Evolutionary conservation across 805 yeast genomes (phyloP).

Genomic region (Saturnispora serradocipensis): DNA sequence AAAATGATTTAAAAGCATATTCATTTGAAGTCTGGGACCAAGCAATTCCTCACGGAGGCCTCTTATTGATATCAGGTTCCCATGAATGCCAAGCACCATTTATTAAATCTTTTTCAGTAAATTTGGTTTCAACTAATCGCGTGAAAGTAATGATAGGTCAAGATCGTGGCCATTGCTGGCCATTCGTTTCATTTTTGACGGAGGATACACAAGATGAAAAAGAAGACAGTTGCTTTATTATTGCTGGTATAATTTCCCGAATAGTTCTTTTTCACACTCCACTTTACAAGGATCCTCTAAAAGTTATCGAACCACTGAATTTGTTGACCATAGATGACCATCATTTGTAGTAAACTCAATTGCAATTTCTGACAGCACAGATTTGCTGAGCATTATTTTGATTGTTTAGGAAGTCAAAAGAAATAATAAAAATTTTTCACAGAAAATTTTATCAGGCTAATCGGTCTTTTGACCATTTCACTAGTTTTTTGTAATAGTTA

Average conservation of each 20-base stretch:
- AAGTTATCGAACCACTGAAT: constrained; percentile 26
- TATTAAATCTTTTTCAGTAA: constrained; percentile 26
- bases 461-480: constrained; percentile 2
- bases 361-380: background rate
- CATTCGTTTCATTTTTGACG: constrained; percentile 31
- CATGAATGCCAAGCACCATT: constrained; percentile 33
- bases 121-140: constrained; percentile 22
- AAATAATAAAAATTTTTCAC: constrained; percentile 1
- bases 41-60: constrained; percentile 35
- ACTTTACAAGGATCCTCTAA: constrained; percentile 19
- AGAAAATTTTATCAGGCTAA: background rate
- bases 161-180: constrained; percentile 41
- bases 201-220: constrained; percentile 36
- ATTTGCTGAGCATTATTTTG: background rate
- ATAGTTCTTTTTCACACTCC: constrained; percentile 35
- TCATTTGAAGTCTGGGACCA: constrained; percentile 31
- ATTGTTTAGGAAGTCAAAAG: background rate
- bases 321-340: constrained; percentile 26
- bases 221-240: constrained; percentile 32
- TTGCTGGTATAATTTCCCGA: constrained; percentile 34
- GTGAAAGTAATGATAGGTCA: constrained; percentile 28
- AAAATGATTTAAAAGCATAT: constrained; percentile 16
- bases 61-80: constrained; percentile 34
- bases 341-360: constrained; percentile 14
- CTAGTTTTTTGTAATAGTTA: background rate